phyloP scores from a whole-genome alignment of 2,329 filamentous ascomycete genomes.

The Mollisiaceae sp. region DNA sequence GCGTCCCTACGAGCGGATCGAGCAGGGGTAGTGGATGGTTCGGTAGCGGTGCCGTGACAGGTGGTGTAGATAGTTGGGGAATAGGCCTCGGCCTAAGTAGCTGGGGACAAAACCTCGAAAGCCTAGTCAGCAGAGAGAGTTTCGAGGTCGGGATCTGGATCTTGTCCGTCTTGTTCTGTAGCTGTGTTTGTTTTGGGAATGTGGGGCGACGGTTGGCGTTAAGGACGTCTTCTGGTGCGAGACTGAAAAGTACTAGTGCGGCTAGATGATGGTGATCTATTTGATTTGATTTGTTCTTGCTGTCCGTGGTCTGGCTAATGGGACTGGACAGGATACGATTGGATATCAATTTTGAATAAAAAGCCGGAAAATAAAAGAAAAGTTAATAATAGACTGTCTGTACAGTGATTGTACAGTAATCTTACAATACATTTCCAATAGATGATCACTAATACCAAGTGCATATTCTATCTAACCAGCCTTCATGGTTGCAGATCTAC shows the following conservation, averaged over 20 bases:
- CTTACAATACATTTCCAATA: too few species aligned
- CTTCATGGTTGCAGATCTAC: too few species aligned
- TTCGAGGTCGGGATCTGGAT: slow-evolving; percentile 85
- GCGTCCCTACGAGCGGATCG: slow-evolving; percentile 13
- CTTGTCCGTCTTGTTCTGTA: slow-evolving; percentile 91
- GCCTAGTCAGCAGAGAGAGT: slow-evolving; percentile 60
- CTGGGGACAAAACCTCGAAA: slow-evolving; percentile 47
- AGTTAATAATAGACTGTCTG: too few species aligned
- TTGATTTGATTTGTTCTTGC: too few species aligned
- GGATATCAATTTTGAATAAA: neutral
- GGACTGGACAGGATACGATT: neutral
- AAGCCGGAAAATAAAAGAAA: too few species aligned
- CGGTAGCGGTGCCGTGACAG: neutral
- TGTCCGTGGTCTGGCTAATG: too few species aligned
- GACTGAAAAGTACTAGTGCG: too few species aligned
- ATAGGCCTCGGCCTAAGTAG: slow-evolving; percentile 46
- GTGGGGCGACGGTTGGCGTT: slow-evolving; percentile 78
- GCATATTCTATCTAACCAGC: too few species aligned
- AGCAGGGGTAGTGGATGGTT: too few species aligned
- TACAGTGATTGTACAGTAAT: neutral
- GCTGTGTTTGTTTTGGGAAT: slow-evolving; percentile 94
- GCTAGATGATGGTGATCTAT: too few species aligned
- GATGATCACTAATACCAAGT: too few species aligned
- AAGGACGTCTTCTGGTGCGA: slow-evolving; percentile 12
- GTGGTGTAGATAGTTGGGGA: too few species aligned